Conservation (phyloP, 2,329 filamentous ascomycete genomes). For the Fusarium subglutinans region DNA sequence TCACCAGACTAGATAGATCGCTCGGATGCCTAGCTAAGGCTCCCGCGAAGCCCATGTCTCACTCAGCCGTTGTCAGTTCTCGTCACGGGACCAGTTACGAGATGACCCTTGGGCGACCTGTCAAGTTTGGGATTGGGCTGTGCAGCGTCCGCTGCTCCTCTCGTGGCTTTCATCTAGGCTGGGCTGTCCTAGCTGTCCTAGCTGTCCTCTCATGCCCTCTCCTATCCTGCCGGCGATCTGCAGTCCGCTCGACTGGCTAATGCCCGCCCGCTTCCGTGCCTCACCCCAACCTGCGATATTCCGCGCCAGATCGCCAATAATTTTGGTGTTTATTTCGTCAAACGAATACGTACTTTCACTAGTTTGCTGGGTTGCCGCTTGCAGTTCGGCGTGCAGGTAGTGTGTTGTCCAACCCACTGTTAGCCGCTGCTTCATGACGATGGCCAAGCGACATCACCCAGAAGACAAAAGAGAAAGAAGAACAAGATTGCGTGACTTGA, state of each 20-base stretch:
- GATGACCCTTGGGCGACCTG: slow-evolving; percentile 19
- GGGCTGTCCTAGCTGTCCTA: background rate
- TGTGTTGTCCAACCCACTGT: slow-evolving; percentile 23
- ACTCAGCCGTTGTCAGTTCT: background rate
- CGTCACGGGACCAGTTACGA: slow-evolving; percentile 25
- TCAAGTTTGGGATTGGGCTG: slow-evolving; percentile 17
- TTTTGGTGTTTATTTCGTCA: slow-evolving; percentile 1
- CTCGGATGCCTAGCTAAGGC: slow-evolving; percentile 28
- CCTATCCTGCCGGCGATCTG: slow-evolving; percentile 7
- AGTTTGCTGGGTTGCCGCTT: slow-evolving; percentile 16
- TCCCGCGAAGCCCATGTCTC: slow-evolving; percentile 30
- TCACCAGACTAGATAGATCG: slow-evolving; percentile 8
- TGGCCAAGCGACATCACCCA: slow-evolving; percentile 17
- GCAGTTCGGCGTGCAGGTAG: slow-evolving; percentile 7
- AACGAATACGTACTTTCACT: background rate
- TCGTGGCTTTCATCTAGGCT: background rate
- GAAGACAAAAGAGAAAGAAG: slow-evolving; percentile 1
- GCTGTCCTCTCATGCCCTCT: slow-evolving; percentile 6
- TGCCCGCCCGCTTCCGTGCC: slow-evolving; percentile 14
- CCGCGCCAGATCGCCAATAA: slow-evolving; percentile 4
- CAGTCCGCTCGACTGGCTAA: slow-evolving; percentile 22
- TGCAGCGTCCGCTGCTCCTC: slow-evolving; percentile 8
- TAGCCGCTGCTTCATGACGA: slow-evolving; percentile 37
- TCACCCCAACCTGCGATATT: background rate
- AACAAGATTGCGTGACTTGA: slow-evolving; percentile 3